Evolutionary conservation across 192 early-diverging fungal species (phyloP), one percentile per base, ranked within the genome.

Genomic region (Phycomyces nitens): DNA sequence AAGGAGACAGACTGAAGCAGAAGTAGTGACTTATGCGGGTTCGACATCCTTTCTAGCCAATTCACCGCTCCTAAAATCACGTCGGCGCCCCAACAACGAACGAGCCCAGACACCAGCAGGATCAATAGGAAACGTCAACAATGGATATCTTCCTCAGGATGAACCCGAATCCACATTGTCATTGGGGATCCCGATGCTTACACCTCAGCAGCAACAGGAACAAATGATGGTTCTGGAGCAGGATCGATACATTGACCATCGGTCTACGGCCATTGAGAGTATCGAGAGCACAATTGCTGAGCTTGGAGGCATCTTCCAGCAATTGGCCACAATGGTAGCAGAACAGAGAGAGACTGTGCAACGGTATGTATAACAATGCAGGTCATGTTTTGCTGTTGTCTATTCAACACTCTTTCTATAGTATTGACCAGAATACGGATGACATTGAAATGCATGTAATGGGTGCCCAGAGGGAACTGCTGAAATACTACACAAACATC

Each of bases 251-350:
- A 81, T 99, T 43, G 92, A 98, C 62, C 88, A 86, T 63, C 86
- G 97, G 41, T 84, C 89, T 4, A 88, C 89, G 16, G 94, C 96
- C 0, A 96, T 98, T 62, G 92, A 93, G 66, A 92, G 92, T 7
- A 98, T 99, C 66, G 96, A 99, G 72, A 87, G 88, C 10, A 99
- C 97, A 5, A 96, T 99, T 61, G 90, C 95, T 0, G 97, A 99
- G 67, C 86, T 98, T 16, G 92, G 92, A 5, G 85, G 86, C 61
- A 92, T 96, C 34, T 96, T 94, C 70, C 87, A 87, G 60, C 87
- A 94, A 65, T 84, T 96, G 63, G 91, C 92, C 4, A 80, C 84
- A 6, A 89, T 96, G 82, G 83, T 96, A 5, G 86, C 91, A 12
- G 89, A 86, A 55, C 94, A 96, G 71, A 75, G 93, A 20, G 92